Percentiles rank a stretch among this genome's conserved stretches.
Conservation (phyloP, 352 stramenopile genomes). For the Globisporangium solare region DNA sequence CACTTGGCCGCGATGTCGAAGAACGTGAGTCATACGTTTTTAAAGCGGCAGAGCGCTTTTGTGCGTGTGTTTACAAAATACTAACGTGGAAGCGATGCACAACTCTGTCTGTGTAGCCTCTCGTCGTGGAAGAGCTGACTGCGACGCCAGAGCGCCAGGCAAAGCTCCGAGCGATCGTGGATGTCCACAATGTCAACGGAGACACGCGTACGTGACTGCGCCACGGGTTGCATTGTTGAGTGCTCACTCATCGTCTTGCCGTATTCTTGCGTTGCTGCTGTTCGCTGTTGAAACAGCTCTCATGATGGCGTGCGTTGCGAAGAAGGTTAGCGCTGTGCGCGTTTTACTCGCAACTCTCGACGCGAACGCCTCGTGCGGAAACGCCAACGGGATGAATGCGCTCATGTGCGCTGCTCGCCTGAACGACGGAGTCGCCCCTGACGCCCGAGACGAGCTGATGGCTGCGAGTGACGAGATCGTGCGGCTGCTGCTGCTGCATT, state of each 20-base stretch:
- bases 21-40: slow-evolving; percentile 44
- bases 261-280: not conserved
- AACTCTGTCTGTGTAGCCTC: slow-evolving; percentile 23
- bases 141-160: slow-evolving; percentile 33
- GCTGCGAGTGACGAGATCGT: slow-evolving; percentile 49
- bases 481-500: slow-evolving; percentile 34
- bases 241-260: not conserved
- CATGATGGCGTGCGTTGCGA: slow-evolving; percentile 84
- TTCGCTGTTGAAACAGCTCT: slow-evolving; percentile 33
- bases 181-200: slow-evolving; percentile 62
- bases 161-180: slow-evolving; percentile 46
- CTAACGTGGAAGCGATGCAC: not conserved
- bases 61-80: not conserved
- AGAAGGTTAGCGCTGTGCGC: slow-evolving; percentile 52
- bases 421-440: slow-evolving; percentile 25
- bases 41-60: too few species aligned
- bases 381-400: slow-evolving; percentile 60
- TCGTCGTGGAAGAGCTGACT: slow-evolving; percentile 52
- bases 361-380: slow-evolving; percentile 32
- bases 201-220: slow-evolving; percentile 57
- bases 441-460: slow-evolving; percentile 26
- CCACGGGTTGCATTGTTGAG: too few species aligned
- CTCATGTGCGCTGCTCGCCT: slow-evolving; percentile 74
- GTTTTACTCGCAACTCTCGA: slow-evolving; percentile 38
- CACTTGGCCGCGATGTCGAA: slow-evolving; percentile 72